A percentile compares a stretch with the other conserved stretches of the same genome.
Conservation (phyloP, 257 asterid genomes). For the Euphrasia confusa region DNA sequence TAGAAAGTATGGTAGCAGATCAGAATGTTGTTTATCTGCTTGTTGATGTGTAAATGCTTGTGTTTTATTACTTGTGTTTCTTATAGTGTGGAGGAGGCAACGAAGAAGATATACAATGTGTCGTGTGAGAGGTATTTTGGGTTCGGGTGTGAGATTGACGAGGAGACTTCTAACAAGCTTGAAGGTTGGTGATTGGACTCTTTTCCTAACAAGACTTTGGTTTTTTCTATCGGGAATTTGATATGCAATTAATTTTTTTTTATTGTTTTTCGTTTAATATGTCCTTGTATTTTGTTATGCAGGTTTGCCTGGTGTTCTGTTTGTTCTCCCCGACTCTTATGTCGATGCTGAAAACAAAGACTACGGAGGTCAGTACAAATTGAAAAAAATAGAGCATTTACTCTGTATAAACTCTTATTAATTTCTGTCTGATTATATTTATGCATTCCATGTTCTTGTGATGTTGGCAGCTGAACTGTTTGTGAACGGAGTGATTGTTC, state of each 20-base stretch:
- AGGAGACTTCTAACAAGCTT: conserved; percentile 92
- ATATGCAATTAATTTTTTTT: background rate
- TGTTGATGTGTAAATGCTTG: background rate
- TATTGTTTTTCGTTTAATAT: too few species aligned
- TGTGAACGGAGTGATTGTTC: conserved; percentile 82
- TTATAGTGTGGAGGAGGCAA: conserved; percentile 83
- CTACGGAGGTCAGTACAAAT: conserved; percentile 63
- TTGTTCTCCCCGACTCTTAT: conserved; percentile 94
- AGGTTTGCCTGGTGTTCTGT: conserved; percentile 94
- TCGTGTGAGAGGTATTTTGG: conserved; percentile 93
- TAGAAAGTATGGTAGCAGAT: background rate
- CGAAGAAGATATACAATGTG: conserved; percentile 81
- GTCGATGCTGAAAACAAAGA: conserved; percentile 97
- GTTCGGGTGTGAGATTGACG: conserved; percentile 94
- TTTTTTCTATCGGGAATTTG: background rate
- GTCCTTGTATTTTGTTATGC: conserved; percentile 8
- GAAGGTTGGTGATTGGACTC: conserved; percentile 53
- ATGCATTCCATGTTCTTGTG: background rate
- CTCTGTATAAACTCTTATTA: background rate
- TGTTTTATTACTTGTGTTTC: background rate
- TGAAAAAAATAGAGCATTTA: too few species aligned
- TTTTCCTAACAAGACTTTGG: background rate
- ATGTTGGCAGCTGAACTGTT: conserved; percentile 59
- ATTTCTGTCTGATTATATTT: background rate
- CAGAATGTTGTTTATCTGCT: background rate